phyloP scores from a whole-genome alignment of 306 rosid genomes.

The Senna tora region DNA sequence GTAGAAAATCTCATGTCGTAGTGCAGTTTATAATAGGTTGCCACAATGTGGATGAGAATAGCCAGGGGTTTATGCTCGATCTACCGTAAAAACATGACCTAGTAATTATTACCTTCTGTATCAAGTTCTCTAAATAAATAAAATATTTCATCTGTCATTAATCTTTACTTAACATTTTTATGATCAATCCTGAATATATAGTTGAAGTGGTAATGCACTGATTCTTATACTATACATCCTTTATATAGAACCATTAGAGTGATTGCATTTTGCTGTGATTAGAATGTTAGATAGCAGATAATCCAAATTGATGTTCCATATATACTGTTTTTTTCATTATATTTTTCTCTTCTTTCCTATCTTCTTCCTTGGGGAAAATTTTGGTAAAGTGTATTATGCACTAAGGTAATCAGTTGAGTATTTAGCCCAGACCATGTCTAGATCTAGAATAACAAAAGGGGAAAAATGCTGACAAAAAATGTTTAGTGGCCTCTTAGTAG shows the following conservation, averaged over 20 bases:
- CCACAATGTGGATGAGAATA: constrained; percentile 13
- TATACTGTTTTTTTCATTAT: background rate
- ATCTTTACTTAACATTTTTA: constrained; percentile 12
- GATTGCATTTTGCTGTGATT: background rate
- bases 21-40: constrained; percentile 26
- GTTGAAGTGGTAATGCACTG: background rate
- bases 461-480: constrained; percentile 23
- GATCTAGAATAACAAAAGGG: constrained; percentile 3
- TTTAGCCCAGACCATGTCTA: constrained; percentile 21
- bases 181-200: background rate
- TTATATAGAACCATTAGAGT: background rate
- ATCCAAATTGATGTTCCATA: constrained; percentile 13
- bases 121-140: background rate
- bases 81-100: background rate
- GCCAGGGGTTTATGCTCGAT: constrained; percentile 9
- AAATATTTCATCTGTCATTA: background rate
- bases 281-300: background rate
- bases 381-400: constrained; percentile 12
- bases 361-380: constrained; percentile 5
- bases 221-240: constrained; percentile 2
- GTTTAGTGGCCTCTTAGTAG: background rate
- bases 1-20: constrained; percentile 27
- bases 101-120: background rate
- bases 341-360: constrained; percentile 4
- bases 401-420: constrained; percentile 9